Base-by-base conservation (phyloP, 2,329 filamentous ascomycete species). In the Fusarium chaquense region DNA sequence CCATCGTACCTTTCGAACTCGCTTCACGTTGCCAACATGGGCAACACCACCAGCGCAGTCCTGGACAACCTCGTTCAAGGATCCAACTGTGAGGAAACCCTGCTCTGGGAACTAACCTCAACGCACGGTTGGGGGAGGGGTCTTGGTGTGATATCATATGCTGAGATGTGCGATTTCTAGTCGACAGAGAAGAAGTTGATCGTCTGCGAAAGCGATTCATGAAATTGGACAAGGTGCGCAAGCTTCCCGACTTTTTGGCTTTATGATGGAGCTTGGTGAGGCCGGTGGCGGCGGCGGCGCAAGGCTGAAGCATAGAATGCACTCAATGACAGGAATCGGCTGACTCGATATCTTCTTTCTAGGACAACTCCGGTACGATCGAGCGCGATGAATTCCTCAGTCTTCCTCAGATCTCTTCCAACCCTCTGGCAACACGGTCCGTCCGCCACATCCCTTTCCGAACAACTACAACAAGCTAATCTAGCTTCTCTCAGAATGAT, bases 281-380 rank as follows among this genome's bases (percentile, higher is more conserved):
- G 10, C 28, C 11, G 9, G 28, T 11, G 28, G 10, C 9, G 28
- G 8, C 26, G 49, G 18, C 22, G 33, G 49, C 32, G 47, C 33
- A 49, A 45, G 33, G 36, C 41, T 50, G 33, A 35, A 44, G 18
- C 43, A 41, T 45, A 22, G 12, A 50, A 57, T 44, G 32, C 40
- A 36, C 20, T 22, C n/a, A 33, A 50, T 15, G 28, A 20, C 22
- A 22, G 28, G n/a, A 4, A 35, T 20, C 12, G 5, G 38, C 59
- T 65, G n/a, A 67, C 64, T 65, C 45, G 59, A 26, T 7, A 26
- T 24, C 24, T 44, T 24, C 32, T 12, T 46, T 20, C 15, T 47
- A 98, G 95, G 95, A 99, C 81, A 97, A 97, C 84, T 98, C 94
- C 16, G 96, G 96, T 74, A 98, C 96, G 49, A 97, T 99, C 82